Base-by-base conservation (phyloP, 2,329 filamentous ascomycete genomes). In the Penicillium sp. region DNA sequence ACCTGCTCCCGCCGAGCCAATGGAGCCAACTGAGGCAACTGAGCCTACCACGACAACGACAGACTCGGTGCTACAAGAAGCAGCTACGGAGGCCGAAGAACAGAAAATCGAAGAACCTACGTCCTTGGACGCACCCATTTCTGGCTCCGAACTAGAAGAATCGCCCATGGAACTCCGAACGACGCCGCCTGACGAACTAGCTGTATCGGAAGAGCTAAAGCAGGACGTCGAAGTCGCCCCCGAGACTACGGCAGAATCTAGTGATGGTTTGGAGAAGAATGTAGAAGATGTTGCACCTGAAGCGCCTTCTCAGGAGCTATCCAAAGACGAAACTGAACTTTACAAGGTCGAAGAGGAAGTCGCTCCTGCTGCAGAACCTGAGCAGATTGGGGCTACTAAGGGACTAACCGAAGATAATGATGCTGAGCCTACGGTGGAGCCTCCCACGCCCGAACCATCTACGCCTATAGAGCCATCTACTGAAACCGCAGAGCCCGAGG, bases 401-500 rank as follows among this genome's bases (percentile, higher is more conserved):
- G 62, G 54, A 17, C 26, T 35, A 7, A 48, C 26, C 23, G 23
- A 23, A 8, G 23, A 23, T 13, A n/a, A 41, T 31, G 41, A 49
- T n/a, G 23, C n/a, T 23, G 46, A 56, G 29, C 17, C 59, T 17
- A 48, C 53, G 7, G 50, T 26, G 21, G 15, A 31, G 17, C 56
- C 58, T 13, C 46, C 50, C 15, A 51, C 52, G 51, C 26, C 35
- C 29, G 58, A 61, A 23, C 61, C 50, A 1, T 38, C 46, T 48
- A n/a, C 60, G 23, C 21, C 48, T 13, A 31, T 45, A 9, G 54
- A 46, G 8, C 50, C 60, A 52, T 21, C 45, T 52, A 54, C 45
- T 7, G 52, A 63, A 19, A 50, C 38, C 26, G 30, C 44, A n/a
- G 66, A 66, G n/a, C 63, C 61, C 38, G 55, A 65, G 19, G 9